phyloP scores from a whole-genome alignment of 768 basidiomycete genomes.

The Kwoniella sp. region DNA sequence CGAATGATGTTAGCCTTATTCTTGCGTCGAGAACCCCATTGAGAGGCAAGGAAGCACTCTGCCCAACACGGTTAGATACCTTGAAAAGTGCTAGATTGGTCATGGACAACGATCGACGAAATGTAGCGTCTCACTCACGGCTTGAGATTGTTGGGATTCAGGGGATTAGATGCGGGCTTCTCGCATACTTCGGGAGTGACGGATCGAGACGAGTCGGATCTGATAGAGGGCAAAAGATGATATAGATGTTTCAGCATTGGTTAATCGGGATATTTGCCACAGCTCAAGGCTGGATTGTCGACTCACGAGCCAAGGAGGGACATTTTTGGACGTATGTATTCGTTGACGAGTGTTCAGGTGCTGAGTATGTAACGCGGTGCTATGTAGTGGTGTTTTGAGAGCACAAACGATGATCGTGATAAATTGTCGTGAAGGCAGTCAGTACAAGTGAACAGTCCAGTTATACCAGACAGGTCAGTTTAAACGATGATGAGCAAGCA shows the following conservation, averaged over 20 bases:
- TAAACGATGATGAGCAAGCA: constrained; percentile 11
- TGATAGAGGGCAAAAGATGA: background rate
- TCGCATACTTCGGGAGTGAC: constrained; percentile 28
- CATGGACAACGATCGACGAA: no score
- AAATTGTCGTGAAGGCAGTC: no score
- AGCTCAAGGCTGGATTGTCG: background rate
- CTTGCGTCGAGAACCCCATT: no score
- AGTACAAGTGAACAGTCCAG: no score
- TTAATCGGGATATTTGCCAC: background rate
- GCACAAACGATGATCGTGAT: no score
- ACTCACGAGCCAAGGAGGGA: constrained; percentile 19
- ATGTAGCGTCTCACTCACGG: constrained; percentile 73
- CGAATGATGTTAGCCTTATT: background rate
- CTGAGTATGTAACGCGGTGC: no score
- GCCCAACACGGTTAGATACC: no score
- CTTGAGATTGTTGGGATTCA: constrained; percentile 93
- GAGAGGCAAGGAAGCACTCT: no score
- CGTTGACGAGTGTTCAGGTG: background rate
- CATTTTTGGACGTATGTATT: constrained; percentile 4
- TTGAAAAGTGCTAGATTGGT: no score
- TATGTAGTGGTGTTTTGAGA: no score
- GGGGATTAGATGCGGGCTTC: constrained; percentile 64
- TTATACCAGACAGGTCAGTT: no score
- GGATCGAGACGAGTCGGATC: constrained; percentile 27
- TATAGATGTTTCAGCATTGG: background rate